Evolutionary conservation across 2,329 filamentous ascomycete genomes (phyloP), one percentile per base, ranked within the genome.

Genomic region (Talaromyces marneffei): DNA sequence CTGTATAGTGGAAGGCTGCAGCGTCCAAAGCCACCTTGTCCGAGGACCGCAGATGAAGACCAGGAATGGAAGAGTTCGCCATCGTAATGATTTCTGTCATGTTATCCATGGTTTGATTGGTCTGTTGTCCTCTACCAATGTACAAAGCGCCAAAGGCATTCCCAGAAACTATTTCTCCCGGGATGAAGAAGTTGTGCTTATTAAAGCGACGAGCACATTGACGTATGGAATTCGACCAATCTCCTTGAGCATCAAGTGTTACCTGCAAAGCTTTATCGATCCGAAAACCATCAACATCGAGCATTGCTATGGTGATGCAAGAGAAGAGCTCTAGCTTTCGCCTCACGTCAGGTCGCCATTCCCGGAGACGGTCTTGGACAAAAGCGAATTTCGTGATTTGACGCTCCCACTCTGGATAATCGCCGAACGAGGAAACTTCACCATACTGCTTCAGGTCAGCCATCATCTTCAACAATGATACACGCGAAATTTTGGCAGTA

Each of bases 261-360:
- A 82, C 78, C 66, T 85, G 83, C 40, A 82, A 78, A 8, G 82
- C 84, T 70, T 86, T 86, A 72, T 86, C 84, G 71, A 85, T 83
- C 64, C 84, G 80, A 68, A 83, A 85, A 1, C 83, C 84, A 68
- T 86, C 84, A 60, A 86, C 80, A 66, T 86, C 84, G 25, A 86
- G 74, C 67, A 79, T 80, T 16, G 75, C 71, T 61, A 86, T 83
- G 39, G 80, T 75, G 68, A 86, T 81, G 72, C 84, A 86, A 2
- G 83, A 84, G 65, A 85, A 84, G 59, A 80, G 79, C 66, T 82
- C 78, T 63, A 86, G 74, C 66, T 83, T 84, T 53, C 78, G 74
- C 20, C 79, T 72, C 0, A 85, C 83, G 7, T 79, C 77, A 3
- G 81, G 79, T 20, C 78, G 67, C 84, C 84, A 87, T 62, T 85